Conservation (phyloP, 371 early-diverging fungal species). For the Nematocida minor region DNA sequence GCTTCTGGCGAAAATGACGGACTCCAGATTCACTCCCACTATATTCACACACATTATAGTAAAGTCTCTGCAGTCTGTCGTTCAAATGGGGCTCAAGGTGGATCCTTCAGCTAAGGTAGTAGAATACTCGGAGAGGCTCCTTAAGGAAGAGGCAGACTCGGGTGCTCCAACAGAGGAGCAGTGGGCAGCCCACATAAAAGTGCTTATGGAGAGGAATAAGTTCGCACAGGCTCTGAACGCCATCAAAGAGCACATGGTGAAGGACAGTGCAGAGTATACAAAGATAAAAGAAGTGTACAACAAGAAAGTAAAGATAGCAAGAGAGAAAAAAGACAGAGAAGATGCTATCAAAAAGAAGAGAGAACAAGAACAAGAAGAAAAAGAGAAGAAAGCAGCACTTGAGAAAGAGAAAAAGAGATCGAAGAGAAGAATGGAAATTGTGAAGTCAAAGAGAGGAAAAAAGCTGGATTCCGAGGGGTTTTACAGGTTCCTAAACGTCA, state of each 20-base stretch:
- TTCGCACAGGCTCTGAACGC: neutral
- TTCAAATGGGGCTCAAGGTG: neutral
- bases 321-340: conserved; percentile 11
- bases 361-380: conserved; percentile 28
- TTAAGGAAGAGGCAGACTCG: neutral
- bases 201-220: conserved; percentile 11
- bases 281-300: conserved; percentile 22
- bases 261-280: neutral
- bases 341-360: conserved; percentile 36
- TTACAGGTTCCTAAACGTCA: conserved; percentile 55
- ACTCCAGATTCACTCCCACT: conserved; percentile 5
- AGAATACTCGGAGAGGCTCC: neutral
- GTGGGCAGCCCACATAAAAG: neutral
- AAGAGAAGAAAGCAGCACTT: conserved; percentile 13
- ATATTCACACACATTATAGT: neutral
- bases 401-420: conserved; percentile 21
- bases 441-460: conserved; percentile 21
- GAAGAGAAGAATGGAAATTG: conserved; percentile 48
- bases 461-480: conserved; percentile 48
- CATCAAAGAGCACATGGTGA: neutral
- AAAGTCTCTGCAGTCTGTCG: neutral
- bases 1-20: conserved; percentile 1
- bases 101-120: neutral
- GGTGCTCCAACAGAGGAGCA: conserved; percentile 4
- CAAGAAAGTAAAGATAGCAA: neutral